Conservation (phyloP, 345 rosid species). For the Euphorbia pulcherrima region DNA sequence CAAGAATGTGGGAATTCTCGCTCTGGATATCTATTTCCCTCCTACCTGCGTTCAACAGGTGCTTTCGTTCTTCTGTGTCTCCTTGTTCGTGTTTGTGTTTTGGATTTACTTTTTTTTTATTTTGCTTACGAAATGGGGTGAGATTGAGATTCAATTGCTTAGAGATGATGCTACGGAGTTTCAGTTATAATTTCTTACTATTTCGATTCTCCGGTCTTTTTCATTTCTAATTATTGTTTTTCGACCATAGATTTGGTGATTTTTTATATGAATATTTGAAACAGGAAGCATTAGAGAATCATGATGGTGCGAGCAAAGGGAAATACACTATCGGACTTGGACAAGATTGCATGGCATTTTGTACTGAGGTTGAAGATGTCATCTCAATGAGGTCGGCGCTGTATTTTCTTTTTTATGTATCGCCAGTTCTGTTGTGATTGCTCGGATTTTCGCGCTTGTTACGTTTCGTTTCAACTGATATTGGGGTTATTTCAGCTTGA, state of each 20-base stretch:
- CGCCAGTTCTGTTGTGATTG: no score
- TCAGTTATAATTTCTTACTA: not conserved
- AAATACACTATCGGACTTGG: conserved; percentile 99
- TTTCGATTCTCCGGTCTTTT: not conserved
- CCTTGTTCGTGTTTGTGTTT: no score
- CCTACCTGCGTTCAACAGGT: conserved; percentile 96
- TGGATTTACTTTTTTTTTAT: not conserved
- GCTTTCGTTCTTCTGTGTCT: no score
- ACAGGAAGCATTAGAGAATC: conserved; percentile 88
- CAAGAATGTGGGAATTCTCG: conserved; percentile 93
- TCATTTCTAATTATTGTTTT: not conserved
- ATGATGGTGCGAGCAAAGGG: conserved; percentile 97
- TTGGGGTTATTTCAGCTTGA: conserved; percentile 51
- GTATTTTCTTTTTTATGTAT: not conserved
- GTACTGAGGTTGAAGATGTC: conserved; percentile 98
- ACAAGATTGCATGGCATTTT: conserved; percentile 95
- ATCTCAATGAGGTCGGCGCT: conserved; percentile 84
- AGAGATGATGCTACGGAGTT: not conserved
- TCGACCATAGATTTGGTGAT: conserved; percentile 7
- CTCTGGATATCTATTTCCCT: conserved; percentile 96
- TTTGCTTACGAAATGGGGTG: not conserved
- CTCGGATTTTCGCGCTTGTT: not conserved
- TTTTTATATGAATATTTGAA: not conserved
- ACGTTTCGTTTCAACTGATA: no score
- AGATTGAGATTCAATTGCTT: not conserved